Base-by-base conservation (phyloP, 345 rosid genomes). In the Erysimum cheiranthoides region DNA sequence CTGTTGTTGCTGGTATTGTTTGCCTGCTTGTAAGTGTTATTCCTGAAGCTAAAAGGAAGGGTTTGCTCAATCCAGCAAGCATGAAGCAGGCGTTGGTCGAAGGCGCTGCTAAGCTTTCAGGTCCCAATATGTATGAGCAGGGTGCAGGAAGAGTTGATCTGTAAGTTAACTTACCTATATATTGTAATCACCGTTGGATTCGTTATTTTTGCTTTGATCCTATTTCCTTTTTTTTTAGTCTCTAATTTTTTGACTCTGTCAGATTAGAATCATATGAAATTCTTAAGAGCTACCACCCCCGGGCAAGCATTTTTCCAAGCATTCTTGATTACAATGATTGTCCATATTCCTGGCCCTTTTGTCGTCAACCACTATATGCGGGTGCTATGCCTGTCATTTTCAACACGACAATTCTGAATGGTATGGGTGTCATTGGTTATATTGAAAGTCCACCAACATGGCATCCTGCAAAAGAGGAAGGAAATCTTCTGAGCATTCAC, bases 81-180 rank as follows among this genome's bases (percentile, higher is more conserved):
- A 92, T 95, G 99, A 95, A 95, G 85, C 97, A 95, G 79, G 97
- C 97, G 21, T 83, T 95, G 49, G 99, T 95, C 61, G 99, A 95
- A 86, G 99, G 99, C 54, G 97, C 99, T 73, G 91, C 99, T 69
- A 95, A 90, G 85, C 97, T 95, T 75, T 34, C 87, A 78, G 99
- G 96, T 72, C 97, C 97, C 42, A 95, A 90, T 71, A 90, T 95
- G 91, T 95, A 84, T 81, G 99, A 95, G 80, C 99, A 95, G 76
- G 99, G 97, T 65, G 97, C 97, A 17, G 99, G 99, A 75, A 89
- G 97, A 86, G 96, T 95, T 63, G 85, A 92, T 80, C 82, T 94
- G 97, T 94, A 86, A 85, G 98, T 83, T 81, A 47, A 75, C 63
- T 60, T 27, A 3, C 25, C 66, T 32, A 28, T 66, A 21, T 38